Percentiles rank a stretch among this genome's conserved stretches.
Evolutionary conservation across 2,329 filamentous ascomycete genomes (phyloP).

Genomic region (Cladosporium sp.): DNA sequence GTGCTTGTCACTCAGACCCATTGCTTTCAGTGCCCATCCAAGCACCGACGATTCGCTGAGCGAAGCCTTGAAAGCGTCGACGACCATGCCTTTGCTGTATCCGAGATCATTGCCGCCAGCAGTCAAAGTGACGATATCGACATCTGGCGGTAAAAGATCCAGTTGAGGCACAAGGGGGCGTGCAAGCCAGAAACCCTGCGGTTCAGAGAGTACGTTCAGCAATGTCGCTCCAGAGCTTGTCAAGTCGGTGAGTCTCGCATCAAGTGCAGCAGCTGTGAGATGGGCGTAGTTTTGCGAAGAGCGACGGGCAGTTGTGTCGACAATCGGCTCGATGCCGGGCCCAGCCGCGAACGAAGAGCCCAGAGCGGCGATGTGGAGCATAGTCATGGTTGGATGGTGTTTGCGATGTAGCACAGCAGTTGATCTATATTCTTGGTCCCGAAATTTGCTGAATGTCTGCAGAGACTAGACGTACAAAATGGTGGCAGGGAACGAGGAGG

Average conservation of each 20-base stretch:
- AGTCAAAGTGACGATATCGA: not conserved
- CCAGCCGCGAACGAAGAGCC: no score
- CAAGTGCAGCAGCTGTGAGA: slow-evolving; percentile 35
- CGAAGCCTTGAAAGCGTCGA: not conserved
- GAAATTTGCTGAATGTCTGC: no score
- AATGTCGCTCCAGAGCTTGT: slow-evolving; percentile 44
- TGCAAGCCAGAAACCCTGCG: slow-evolving; percentile 10
- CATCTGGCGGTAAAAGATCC: not conserved
- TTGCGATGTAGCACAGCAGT: no score
- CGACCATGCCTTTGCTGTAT: not conserved
- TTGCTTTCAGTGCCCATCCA: not conserved
- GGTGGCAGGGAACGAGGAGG: no score
- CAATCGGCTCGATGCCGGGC: no score
- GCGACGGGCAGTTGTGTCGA: slow-evolving; percentile 30
- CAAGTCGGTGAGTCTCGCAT: slow-evolving; percentile 33
- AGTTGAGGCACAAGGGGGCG: slow-evolving; percentile 29
- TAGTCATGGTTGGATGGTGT: no score
- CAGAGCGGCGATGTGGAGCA: no score
- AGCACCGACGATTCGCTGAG: not conserved
- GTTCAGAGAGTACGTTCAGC: slow-evolving; percentile 30
- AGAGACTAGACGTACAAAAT: no score
- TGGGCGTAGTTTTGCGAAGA: slow-evolving; percentile 43
- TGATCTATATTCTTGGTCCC: no score
- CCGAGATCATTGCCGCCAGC: not conserved
- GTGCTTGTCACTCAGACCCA: not conserved